phyloP scores from a whole-genome alignment of 2,329 filamentous ascomycete species.

The Ampelomyces quisqualis region DNA sequence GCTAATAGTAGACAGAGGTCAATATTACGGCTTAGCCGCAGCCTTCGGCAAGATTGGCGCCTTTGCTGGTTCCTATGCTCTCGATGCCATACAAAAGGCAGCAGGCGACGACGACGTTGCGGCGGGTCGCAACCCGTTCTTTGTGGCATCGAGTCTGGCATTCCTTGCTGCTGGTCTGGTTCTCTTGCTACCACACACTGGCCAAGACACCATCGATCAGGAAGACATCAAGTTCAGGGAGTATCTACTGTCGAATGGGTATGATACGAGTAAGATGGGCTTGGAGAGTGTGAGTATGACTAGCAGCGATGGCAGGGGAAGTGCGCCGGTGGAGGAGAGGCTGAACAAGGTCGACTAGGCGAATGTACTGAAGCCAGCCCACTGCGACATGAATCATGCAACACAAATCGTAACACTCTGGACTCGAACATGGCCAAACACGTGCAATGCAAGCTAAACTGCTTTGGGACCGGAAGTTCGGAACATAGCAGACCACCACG shows the following conservation, averaged over 20 bases:
- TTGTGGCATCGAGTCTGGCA: conserved; percentile 75
- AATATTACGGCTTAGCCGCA: conserved; percentile 70
- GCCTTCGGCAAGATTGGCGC: conserved; percentile 76
- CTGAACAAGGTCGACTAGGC: neutral
- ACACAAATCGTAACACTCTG: no score
- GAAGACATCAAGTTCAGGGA: conserved; percentile 76
- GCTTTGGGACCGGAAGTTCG: no score
- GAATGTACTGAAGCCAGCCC: neutral
- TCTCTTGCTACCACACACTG: conserved; percentile 72
- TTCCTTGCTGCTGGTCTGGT: conserved; percentile 67
- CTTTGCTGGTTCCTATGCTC: conserved; percentile 82
- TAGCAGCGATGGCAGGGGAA: conserved; percentile 9
- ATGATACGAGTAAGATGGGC: conserved; percentile 66
- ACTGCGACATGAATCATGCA: no score
- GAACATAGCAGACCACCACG: no score
- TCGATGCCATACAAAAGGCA: conserved; percentile 60
- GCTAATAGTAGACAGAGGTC: conserved; percentile 55
- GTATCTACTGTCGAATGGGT: conserved; percentile 73
- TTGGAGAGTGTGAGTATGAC: conserved; percentile 11
- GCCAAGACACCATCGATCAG: conserved; percentile 76
- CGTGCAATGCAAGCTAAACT: no score
- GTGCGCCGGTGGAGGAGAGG: neutral
- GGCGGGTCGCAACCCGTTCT: conserved; percentile 83
- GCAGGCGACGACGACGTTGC: conserved; percentile 43
- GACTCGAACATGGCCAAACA: no score